Conservation (phyloP, 345 rosid genomes). For the Heritiera fomes region DNA sequence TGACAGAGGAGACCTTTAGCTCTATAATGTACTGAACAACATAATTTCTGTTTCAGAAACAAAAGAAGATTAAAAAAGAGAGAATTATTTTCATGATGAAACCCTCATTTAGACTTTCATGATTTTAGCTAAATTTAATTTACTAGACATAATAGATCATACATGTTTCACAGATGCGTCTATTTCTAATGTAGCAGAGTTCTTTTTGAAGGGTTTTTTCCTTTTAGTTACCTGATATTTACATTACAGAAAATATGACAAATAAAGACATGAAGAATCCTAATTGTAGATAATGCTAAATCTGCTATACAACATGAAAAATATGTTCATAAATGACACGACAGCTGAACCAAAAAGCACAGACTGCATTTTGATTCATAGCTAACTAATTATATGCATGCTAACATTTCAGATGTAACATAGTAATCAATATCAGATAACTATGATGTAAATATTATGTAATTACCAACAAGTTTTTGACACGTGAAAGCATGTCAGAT, state of each 20-base stretch:
- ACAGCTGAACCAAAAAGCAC: not conserved
- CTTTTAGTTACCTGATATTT: not conserved
- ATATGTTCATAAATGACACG: not conserved
- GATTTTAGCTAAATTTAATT: not conserved
- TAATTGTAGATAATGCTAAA: not conserved
- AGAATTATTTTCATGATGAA: not conserved
- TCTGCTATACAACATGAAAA: not conserved
- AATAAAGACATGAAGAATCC: not conserved
- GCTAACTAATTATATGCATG: not conserved
- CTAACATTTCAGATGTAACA: not conserved
- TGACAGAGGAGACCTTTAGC: conserved; percentile 40
- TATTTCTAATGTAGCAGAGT: not conserved
- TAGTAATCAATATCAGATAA: not conserved
- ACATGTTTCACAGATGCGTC: not conserved
- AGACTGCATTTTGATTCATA: not conserved
- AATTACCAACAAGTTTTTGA: not conserved
- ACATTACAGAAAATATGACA: not conserved
- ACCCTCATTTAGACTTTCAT: not conserved
- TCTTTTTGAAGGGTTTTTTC: not conserved
- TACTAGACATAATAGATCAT: not conserved
- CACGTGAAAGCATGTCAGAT: not conserved
- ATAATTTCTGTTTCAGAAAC: conserved; percentile 56
- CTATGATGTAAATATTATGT: not conserved
- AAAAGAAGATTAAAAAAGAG: conserved; percentile 16
- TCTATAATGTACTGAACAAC: conserved; percentile 72